Evolutionary conservation across 2,329 filamentous ascomycete genomes (phyloP), one percentile per base, ranked within the genome.

Genomic region (Talaromyces sp.): DNA sequence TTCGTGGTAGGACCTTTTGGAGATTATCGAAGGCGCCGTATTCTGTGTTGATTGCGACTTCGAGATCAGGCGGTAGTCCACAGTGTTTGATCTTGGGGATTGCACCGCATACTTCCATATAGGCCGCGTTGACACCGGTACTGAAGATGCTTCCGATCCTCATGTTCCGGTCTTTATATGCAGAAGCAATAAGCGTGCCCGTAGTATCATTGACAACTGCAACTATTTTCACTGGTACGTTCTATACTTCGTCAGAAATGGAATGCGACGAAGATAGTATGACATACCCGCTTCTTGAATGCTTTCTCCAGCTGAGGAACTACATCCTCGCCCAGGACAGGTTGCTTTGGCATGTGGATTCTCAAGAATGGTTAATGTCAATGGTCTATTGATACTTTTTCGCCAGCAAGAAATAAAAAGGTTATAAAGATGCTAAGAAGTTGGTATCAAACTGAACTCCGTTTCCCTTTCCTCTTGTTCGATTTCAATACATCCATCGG

Each of bases 91-190:
- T 86, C 83, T 97, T 97, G 65, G 92, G 92, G 68, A 97, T 92
- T 6, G 87, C 89, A 65, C 90, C 90, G 70, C 86, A 89, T 72
- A 93, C 79, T 79, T 97, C 93, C 89, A 97, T 95, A 82, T 97
- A 97, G 36, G 93, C 93, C 36, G 93, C 93, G 72, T 97, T 97
- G 82, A 93, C 96, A 64, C 93, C 93, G 5, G 94, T 97, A 72
- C 94, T 93, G 72, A 97, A 97, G 74, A 97, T 97, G 78, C 93
- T 96, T 61, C 93, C 93, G 71, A 97, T 92, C 79, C 88, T 92
- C 84, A 96, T 92, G 72, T 89, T 86, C 45, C 89, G 84, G 76
- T 97, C 92, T 19, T 91, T 94, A 80, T 97, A 97, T 45, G 91
- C 90, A 25, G 93, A 96, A 67, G 93, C 93, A 73, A 97, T 93